Evolutionary conservation across 2,329 filamentous ascomycete genomes (phyloP).

Genomic region (Lachnellula suecica): DNA sequence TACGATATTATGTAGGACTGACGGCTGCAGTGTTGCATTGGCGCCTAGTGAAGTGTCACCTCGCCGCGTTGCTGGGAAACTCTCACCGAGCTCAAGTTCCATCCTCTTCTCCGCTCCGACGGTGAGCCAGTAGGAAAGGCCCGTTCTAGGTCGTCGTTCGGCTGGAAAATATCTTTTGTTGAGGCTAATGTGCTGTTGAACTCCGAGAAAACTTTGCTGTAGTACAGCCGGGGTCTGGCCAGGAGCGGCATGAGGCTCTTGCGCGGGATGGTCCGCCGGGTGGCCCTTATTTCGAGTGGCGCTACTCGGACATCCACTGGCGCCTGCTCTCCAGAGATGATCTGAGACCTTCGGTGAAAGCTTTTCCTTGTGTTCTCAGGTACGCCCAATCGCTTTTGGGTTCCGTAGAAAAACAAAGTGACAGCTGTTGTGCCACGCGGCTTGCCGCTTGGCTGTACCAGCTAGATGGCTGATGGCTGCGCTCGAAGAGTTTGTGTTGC

Average conservation of each 20-base stretch:
- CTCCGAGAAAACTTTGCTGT: not conserved
- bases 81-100: no score
- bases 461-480: no score
- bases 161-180: no score
- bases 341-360: not conserved
- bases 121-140: not conserved
- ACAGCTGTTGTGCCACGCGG: constrained; percentile 2
- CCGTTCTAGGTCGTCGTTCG: not conserved
- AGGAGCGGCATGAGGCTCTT: not conserved
- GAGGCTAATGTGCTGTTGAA: no score
- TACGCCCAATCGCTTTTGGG: constrained; percentile 1
- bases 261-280: no score
- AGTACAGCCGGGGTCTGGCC: not conserved
- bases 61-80: not conserved
- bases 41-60: constrained; percentile 1
- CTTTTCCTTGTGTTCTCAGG: not conserved
- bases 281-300: not conserved
- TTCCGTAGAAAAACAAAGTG: not conserved
- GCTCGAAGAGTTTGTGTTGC: not conserved
- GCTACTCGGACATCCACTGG: not conserved
- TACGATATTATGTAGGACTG: not conserved
- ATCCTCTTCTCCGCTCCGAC: not conserved
- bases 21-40: not conserved
- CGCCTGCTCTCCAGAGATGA: not conserved
- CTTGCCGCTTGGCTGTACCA: not conserved